Evolutionary conservation across 208 protist genomes (phyloP).

Genomic region (Wallacemonas sp.): DNA sequence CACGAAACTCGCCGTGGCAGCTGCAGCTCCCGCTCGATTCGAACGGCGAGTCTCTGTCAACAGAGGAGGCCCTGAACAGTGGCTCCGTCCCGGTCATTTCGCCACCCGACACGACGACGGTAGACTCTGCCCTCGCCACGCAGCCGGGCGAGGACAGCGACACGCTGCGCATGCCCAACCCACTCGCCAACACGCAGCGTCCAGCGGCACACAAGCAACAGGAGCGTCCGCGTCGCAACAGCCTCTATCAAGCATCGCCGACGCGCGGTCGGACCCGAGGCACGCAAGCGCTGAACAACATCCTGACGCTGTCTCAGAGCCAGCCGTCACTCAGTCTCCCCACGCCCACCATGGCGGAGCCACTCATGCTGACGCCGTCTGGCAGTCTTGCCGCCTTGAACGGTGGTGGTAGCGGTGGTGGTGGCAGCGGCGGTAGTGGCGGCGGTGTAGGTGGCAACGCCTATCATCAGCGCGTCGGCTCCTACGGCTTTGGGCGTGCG

Average conservation of each 20-base stretch:
- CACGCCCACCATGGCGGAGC: not conserved
- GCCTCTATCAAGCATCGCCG: too few relatives aligned
- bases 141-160: not conserved
- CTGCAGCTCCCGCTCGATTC: constrained; percentile 2
- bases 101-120: not conserved
- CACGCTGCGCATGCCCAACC: not conserved
- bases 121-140: not conserved
- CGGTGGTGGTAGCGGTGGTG: not conserved
- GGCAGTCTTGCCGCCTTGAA: not conserved
- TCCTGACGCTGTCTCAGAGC: constrained; percentile 4
- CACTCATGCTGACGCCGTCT: not conserved
- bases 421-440: too few relatives aligned
- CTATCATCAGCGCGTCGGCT: constrained; percentile 2
- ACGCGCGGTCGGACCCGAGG: not conserved
- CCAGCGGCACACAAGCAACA: not conserved
- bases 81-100: not conserved
- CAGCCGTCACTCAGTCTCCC: constrained; percentile 1
- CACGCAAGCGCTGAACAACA: not conserved
- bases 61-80: constrained; percentile 1
- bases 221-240: too few relatives aligned
- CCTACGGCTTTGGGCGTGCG: not conserved
- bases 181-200: constrained; percentile 6
- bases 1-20: constrained; percentile 5
- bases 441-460: too few relatives aligned
- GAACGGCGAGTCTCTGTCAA: not conserved